phyloP scores from a whole-genome alignment of 2,329 filamentous ascomycete species.

The Nemania sp. region DNA sequence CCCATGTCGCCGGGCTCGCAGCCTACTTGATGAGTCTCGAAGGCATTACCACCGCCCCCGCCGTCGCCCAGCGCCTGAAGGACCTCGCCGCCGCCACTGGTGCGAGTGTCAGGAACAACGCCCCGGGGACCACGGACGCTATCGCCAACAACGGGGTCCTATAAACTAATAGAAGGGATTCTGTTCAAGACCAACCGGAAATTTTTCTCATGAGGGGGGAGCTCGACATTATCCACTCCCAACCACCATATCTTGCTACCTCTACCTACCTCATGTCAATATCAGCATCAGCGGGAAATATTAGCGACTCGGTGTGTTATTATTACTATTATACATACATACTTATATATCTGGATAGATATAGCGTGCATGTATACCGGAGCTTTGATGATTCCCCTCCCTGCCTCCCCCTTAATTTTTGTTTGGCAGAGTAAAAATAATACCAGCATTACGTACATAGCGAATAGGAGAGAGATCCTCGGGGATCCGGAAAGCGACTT shows the following conservation, averaged over 20 bases:
- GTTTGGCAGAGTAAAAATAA: too few relatives aligned
- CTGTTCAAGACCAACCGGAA: background rate
- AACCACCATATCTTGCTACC: background rate
- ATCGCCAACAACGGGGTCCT: slow-evolving; percentile 62
- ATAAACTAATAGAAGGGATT: slow-evolving; percentile 2
- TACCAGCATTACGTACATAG: too few relatives aligned
- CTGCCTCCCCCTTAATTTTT: too few relatives aligned
- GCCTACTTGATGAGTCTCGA: slow-evolving; percentile 68
- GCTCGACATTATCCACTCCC: background rate
- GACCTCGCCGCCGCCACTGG: slow-evolving; percentile 54
- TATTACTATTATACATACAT: too few relatives aligned
- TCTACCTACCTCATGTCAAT: too few relatives aligned
- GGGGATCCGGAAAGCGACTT: too few relatives aligned
- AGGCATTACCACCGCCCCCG: slow-evolving; percentile 49
- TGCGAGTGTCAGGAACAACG: slow-evolving; percentile 50
- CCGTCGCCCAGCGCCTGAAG: slow-evolving; percentile 55
- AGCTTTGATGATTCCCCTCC: too few relatives aligned
- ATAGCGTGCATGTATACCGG: too few relatives aligned
- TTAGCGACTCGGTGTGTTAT: background rate
- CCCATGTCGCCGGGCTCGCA: slow-evolving; percentile 69
- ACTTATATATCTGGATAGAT: too few relatives aligned
- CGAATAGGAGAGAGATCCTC: too few relatives aligned
- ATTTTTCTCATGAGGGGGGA: background rate
- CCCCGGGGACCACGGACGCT: slow-evolving; percentile 51
- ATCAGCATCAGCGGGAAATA: too few relatives aligned